A percentile compares a stretch with the other conserved stretches of the same genome.
Conservation (phyloP, 768 basidiomycete species). For the Trametes cubensis region DNA sequence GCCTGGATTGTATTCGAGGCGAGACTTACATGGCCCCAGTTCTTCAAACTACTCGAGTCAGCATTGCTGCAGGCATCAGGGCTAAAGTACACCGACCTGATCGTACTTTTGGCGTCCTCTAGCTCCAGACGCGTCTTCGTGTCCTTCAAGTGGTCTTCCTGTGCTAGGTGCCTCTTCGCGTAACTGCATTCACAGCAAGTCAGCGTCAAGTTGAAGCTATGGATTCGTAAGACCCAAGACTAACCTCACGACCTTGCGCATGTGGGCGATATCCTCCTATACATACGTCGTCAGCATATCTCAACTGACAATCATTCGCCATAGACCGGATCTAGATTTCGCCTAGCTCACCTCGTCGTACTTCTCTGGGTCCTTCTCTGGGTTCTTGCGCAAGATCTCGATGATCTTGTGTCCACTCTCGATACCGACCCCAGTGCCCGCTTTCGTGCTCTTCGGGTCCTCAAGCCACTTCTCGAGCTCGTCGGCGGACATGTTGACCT, state of each 20-base stretch:
- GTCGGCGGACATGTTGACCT: constrained; percentile 37
- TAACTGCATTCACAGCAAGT: constrained; percentile 25
- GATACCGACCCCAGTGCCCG: constrained; percentile 37
- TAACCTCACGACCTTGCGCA: constrained; percentile 38
- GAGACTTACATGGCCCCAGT: constrained; percentile 38
- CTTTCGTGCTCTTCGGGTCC: constrained; percentile 35
- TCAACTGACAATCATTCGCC: background rate
- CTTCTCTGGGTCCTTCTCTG: constrained; percentile 32
- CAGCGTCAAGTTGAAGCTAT: background rate
- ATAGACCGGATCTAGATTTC: background rate
- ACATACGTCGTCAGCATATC: background rate
- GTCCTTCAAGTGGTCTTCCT: constrained; percentile 37
- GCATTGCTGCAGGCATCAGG: no score
- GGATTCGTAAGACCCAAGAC: no score
- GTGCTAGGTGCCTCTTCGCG: constrained; percentile 36
- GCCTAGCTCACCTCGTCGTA: constrained; percentile 34
- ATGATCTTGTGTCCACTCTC: constrained; percentile 39
- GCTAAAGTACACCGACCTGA: constrained; percentile 28
- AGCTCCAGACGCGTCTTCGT: constrained; percentile 36
- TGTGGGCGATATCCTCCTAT: constrained; percentile 38
- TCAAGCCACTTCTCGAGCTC: constrained; percentile 38
- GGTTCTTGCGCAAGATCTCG: constrained; percentile 39
- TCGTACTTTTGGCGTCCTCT: constrained; percentile 37
- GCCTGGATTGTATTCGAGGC: no score
- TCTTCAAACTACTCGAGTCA: constrained; percentile 31